Percentiles rank a stretch among this genome's conserved stretches.
phyloP scores from a whole-genome alignment of 148 eudicot genomes.

The Tetragonia tetragonoides region DNA sequence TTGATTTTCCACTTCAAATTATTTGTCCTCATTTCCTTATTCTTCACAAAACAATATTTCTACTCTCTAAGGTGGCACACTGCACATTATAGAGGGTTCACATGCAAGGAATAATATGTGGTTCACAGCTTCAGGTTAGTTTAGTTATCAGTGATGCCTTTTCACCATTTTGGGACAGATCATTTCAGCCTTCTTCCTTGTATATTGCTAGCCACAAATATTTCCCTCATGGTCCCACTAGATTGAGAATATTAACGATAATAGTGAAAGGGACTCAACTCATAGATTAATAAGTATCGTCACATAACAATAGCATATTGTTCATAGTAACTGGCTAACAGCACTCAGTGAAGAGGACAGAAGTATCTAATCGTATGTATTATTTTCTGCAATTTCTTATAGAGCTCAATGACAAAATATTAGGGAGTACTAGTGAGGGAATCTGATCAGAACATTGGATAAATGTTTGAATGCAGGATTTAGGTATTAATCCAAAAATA shows the following conservation, averaged over 20 bases:
- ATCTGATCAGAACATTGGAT: conserved; percentile 5
- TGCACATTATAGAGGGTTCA: conserved; percentile 11
- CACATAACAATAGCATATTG: conserved; percentile 1
- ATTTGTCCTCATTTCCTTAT: background rate
- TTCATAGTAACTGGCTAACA: background rate
- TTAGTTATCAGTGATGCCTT: background rate
- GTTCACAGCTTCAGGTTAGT: conserved; percentile 11
- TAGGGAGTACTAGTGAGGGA: background rate
- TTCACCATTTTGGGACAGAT: background rate
- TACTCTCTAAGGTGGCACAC: conserved; percentile 4
- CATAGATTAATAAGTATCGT: background rate
- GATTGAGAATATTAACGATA: background rate
- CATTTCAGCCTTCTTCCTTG: background rate
- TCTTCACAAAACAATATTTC: background rate
- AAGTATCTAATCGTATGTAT: background rate
- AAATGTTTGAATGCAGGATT: background rate
- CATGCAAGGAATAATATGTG: conserved; percentile 12
- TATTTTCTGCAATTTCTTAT: background rate
- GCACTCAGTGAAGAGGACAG: conserved; percentile 10
- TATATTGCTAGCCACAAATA: conserved; percentile 7
- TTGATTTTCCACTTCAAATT: background rate
- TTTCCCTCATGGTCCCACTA: conserved; percentile 16
- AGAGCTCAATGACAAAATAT: background rate
- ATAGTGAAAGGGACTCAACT: conserved; percentile 14
- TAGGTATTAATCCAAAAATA: background rate